A percentile compares a stretch with the other conserved stretches of the same genome.
phyloP scores from a whole-genome alignment of 345 rosid genomes.

The Salix suchowensis region DNA sequence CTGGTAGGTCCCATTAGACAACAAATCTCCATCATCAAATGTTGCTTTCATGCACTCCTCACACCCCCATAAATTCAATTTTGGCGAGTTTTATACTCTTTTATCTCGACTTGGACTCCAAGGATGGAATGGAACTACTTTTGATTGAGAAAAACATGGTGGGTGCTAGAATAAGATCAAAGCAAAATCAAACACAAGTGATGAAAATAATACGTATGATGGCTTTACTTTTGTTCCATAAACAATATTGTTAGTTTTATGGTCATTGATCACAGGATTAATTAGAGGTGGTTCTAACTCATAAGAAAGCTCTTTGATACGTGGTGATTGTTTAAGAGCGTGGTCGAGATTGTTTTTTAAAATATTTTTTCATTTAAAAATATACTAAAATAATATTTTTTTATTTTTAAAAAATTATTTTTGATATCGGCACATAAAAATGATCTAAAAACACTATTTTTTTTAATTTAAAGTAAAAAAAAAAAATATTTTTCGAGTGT shows the following conservation, averaged over 20 bases:
- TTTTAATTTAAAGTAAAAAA: too few relatives aligned
- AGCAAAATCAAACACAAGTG: not conserved
- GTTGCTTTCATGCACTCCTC: slow-evolving; percentile 16
- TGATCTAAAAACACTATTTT: too few relatives aligned
- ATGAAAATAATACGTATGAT: not conserved
- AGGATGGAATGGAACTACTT: slow-evolving; percentile 10
- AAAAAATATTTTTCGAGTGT: too few relatives aligned
- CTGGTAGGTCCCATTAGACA: slow-evolving; percentile 3
- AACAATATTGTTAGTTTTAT: not conserved
- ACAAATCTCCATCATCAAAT: slow-evolving; percentile 12
- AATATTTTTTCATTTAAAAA: too few relatives aligned
- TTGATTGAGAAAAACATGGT: not conserved
- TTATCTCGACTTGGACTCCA: slow-evolving; percentile 1
- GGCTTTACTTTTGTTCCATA: not conserved
- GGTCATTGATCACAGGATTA: not conserved
- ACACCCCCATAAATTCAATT: not conserved
- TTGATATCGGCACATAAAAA: too few relatives aligned
- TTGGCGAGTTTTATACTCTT: not conserved
- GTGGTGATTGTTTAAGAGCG: too few relatives aligned
- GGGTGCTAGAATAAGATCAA: not conserved
- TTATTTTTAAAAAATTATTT: too few relatives aligned
- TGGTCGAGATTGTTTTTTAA: too few relatives aligned
- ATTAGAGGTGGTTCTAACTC: not conserved
- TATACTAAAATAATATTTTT: too few relatives aligned
- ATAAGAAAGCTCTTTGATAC: not conserved